Base-by-base conservation (phyloP, 441 rosid species). In the Daphne laureola region DNA sequence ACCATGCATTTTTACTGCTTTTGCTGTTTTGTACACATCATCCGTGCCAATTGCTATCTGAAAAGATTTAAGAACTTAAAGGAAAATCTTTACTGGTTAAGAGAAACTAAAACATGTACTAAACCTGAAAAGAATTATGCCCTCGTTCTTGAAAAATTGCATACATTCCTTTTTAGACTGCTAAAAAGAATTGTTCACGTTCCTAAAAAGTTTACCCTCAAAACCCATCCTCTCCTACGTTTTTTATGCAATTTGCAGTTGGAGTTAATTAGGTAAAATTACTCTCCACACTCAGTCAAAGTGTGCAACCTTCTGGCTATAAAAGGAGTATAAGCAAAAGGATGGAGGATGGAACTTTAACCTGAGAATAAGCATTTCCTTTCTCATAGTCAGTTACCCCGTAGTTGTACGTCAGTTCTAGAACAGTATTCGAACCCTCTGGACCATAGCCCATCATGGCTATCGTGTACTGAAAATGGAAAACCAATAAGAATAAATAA, bases 401-500 rank as follows among this genome's bases (percentile, higher is more conserved):
- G 42, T 74, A 69, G 57, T 74, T 78, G 57, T 78, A 78, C 12
- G 83, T 78, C 69, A 78, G 55, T 67, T 78, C 79, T 58, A 78
- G 65, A 49, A 74, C 83, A 1, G 75, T 51, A 65, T 57, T 78
- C 65, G 72, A 74, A 63, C 74, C 79, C 72, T 78, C 83, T 42
- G 83, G 79, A 31, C 83, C 83, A 23, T 78, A 78, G 17, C 83
- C 83, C 83, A 78, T 72, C 79, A 78, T 58, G 26, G 83, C 83
- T 51, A 74, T 60, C 12, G 76, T 72, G 53, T 74, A 72, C 83
- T 78, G 57, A 50, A 60, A 31, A 40, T 26, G 51, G 54, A 12
- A 56, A 43, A 31, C 38, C 48, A 27, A 60, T 23, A 54, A 58
- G 13, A 21, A 44, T 43, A 43, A 6, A 50, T 65, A 52, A 64